Evolutionary conservation across 177 flowering plant genomes (phyloP).

Genomic region (Vitis hybrid): DNA sequence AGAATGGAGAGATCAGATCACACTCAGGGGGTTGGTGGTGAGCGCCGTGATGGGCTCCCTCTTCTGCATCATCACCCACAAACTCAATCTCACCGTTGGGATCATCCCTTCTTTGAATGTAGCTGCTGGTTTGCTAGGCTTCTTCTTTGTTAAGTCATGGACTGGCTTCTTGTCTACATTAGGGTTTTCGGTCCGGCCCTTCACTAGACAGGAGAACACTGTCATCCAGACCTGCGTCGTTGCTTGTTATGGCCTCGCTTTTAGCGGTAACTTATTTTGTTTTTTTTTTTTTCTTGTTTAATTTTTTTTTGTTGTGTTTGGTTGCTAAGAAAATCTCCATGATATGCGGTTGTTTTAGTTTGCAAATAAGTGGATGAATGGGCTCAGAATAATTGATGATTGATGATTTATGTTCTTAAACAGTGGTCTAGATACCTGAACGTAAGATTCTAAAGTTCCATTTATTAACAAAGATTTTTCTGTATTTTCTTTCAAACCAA

Average conservation of each 20-base stretch:
- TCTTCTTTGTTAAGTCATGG: constrained; percentile 82
- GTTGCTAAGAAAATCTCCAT: not conserved
- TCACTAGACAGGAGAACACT: constrained; percentile 87
- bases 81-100: constrained; percentile 88
- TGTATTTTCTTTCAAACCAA: too few relatives aligned
- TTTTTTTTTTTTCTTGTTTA: not conserved
- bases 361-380: too few relatives aligned
- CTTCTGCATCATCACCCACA: constrained; percentile 85
- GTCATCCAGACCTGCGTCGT: constrained; percentile 95
- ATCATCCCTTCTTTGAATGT: constrained; percentile 88
- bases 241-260: constrained; percentile 88
- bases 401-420: too few relatives aligned
- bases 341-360: too few relatives aligned
- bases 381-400: too few relatives aligned
- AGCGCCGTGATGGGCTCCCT: constrained; percentile 66
- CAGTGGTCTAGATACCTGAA: too few relatives aligned
- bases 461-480: too few relatives aligned
- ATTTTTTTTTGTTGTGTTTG: not conserved
- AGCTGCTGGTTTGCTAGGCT: constrained; percentile 83
- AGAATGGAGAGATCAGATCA: constrained; percentile 82
- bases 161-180: constrained; percentile 49
- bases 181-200: constrained; percentile 54
- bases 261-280: constrained; percentile 51
- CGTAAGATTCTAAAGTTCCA: too few relatives aligned
- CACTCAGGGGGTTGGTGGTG: constrained; percentile 65